Evolutionary conservation across 1,139 yeast species (phyloP), one percentile per base, ranked within the genome.

Genomic region (Keqinozyma sinolaborantium): DNA sequence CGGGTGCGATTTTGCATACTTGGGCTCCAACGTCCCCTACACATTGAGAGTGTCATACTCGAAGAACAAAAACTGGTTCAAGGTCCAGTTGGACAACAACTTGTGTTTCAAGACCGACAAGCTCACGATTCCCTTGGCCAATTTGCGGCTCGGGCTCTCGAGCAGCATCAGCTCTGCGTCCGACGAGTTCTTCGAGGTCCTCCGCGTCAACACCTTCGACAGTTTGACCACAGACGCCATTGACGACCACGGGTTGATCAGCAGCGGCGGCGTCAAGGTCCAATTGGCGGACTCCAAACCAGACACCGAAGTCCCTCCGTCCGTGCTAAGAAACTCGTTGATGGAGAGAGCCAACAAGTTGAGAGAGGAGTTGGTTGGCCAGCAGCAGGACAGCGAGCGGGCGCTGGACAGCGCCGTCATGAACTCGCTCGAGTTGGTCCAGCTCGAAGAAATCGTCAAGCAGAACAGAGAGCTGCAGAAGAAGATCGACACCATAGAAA

Each of bases 11-110:
- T 58, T 79, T 45, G 63, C 70, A 11, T 83, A 73, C 47, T 79
- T 82, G 50, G 79, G 77, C 44, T 77, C 86, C 0, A 74, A 75
- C 40, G 83, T 82, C 5, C 92, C 94, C 6, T 64, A 74, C 24
- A 79, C 84, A 1, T 34, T 82, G n/a, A 72, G 88, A 54, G 45
- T 83, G 10, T 73, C 83, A 2, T 82, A 80, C 45, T 70, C 77
- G 21, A 53, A 57, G n/a, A 24, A 39, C 1, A 40, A 42, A 18
- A 60, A 63, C 20, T 55, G 70, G 46, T 66, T 83, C 39, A 79
- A 80, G 43, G 69, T 83, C 12, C 87, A 83, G 43, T 57, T 81
- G 28, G 87, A 83, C 51, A 83, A 83, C 50, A 77, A 73, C 44
- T 63, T 83, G 34, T 79, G 88, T 50, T 77, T 83, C 56, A 79